Conservation (phyloP, 768 basidiomycete genomes). For the Hygrophorus pudorinus region DNA sequence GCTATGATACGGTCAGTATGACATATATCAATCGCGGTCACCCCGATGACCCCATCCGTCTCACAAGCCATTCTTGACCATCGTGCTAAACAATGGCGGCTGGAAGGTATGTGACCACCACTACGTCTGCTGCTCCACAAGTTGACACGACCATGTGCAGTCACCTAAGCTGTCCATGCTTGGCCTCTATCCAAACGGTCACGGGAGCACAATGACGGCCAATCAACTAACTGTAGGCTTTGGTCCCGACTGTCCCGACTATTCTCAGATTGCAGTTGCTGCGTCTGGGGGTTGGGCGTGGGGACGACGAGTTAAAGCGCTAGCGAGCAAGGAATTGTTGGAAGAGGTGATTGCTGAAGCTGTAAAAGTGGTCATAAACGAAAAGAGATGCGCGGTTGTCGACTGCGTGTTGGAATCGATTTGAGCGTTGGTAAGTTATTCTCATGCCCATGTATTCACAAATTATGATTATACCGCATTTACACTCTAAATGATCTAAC, state of each 20-base stretch:
- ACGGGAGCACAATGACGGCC: conserved; percentile 36
- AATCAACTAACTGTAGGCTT: conserved; percentile 52
- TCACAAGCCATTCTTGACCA: conserved; percentile 54
- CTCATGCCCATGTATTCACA: too few relatives aligned
- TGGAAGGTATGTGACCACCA: conserved; percentile 55
- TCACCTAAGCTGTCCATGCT: too few relatives aligned
- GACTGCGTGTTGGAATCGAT: conserved; percentile 46
- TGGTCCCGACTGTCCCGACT: conserved; percentile 53
- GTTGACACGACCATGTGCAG: conserved; percentile 16
- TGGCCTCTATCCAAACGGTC: conserved; percentile 25
- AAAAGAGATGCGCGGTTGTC: conserved; percentile 53
- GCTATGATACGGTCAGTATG: conserved; percentile 41
- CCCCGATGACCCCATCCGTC: too few relatives aligned
- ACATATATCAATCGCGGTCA: background rate
- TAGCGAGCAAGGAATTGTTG: conserved; percentile 19
- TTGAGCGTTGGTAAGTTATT: too few relatives aligned
- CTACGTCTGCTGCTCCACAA: conserved; percentile 56
- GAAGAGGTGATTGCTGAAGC: conserved; percentile 35
- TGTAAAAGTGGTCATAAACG: conserved; percentile 42
- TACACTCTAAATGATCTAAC: too few relatives aligned
- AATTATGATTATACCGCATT: too few relatives aligned
- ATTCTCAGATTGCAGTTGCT: conserved; percentile 51
- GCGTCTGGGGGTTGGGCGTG: conserved; percentile 64
- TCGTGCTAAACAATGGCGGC: conserved; percentile 65
- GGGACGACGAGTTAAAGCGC: conserved; percentile 26